Base-by-base conservation (phyloP, 164 flowering plant species). In the Tetrastigma voinierianum region DNA sequence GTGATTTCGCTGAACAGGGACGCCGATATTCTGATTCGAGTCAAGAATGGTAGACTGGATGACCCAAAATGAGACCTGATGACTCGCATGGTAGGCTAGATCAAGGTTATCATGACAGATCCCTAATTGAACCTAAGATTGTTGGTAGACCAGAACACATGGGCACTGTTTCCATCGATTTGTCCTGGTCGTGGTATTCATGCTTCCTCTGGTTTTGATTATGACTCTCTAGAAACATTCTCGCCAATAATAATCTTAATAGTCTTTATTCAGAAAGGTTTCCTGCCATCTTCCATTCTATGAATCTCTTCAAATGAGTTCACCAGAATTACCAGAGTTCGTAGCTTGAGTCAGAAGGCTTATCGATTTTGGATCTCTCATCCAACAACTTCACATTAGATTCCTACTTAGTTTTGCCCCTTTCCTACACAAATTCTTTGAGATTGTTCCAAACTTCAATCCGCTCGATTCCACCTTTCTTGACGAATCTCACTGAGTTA, bases 311-410 rank as follows among this genome's bases (percentile, higher is more conserved):
- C 0, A 14, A 92, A 90, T 61, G 0, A 4, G 7, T 78, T 90
- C 51, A 73, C 68, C 51, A 2, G 21, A 13, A 0, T 54, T 91
- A 61, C 96, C 93, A 57, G 87, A 83, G 10, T 72, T 85, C 53
- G 23, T 25, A n/a, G 1, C 60, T 78, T 23, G 74, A 61, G 10
- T 85, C 87, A 60, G 7, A 59, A 0, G 65, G 73, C 13, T 66
- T 91, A 10, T 69, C 61, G 10, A 16, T 23, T 9, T 67, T 91
- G 19, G 87, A 88, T 55, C 67, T 90, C 9, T 73, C 86, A 0
- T 0, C 0, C 23, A 88, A 88, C 77, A 84, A 84, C 65, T 88
- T 91, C 74, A 58, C 90, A 92, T 19, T 83, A 77, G 1, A 78
- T 90, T 25, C 96, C 94, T 3, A 51, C 25, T 9, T 9, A 81